phyloP scores from a whole-genome alignment of 1,139 yeast genomes.

The Blastobotrys serpentis region DNA sequence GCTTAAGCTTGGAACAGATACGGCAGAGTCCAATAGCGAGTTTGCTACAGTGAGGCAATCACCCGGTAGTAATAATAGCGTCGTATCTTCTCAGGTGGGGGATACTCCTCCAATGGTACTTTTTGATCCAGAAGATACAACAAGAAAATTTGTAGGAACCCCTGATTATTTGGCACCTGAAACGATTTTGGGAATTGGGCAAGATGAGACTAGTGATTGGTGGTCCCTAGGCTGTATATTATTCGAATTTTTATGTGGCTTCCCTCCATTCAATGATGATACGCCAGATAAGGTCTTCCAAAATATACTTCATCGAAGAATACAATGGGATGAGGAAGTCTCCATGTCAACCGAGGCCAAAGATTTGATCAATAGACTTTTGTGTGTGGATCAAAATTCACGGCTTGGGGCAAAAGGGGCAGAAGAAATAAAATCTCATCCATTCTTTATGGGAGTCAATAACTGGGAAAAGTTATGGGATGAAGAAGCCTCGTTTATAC shows the following conservation, averaged over 20 bases:
- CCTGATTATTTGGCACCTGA: slow-evolving; percentile 98
- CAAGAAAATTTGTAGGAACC: slow-evolving; percentile 81
- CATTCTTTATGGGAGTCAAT: slow-evolving; percentile 62
- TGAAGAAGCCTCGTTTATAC: slow-evolving; percentile 82
- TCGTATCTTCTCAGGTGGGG: slow-evolving; percentile 4
- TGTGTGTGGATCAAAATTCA: slow-evolving; percentile 59
- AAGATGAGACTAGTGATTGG: slow-evolving; percentile 92
- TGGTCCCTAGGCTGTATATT: slow-evolving; percentile 97
- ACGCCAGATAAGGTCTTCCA: slow-evolving; percentile 80
- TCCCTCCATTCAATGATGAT: slow-evolving; percentile 89
- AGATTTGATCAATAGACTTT: slow-evolving; percentile 64
- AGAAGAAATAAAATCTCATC: slow-evolving; percentile 72
- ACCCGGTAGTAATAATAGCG: slow-evolving; percentile 11
- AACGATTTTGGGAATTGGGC: slow-evolving; percentile 81
- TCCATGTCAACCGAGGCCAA: slow-evolving; percentile 64
- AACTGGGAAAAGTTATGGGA: slow-evolving; percentile 75
- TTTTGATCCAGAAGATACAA: slow-evolving; percentile 30
- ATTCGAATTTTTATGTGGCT: slow-evolving; percentile 89
- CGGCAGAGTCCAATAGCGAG: not conserved
- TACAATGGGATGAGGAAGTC: slow-evolving; percentile 70
- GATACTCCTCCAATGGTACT: slow-evolving; percentile 27
- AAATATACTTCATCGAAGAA: slow-evolving; percentile 68
- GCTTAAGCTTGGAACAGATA: not conserved
- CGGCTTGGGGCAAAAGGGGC: slow-evolving; percentile 80
- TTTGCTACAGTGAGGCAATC: not conserved